phyloP scores from a whole-genome alignment of 2,329 filamentous ascomycete genomes.

The Colletotrichum sp. region DNA sequence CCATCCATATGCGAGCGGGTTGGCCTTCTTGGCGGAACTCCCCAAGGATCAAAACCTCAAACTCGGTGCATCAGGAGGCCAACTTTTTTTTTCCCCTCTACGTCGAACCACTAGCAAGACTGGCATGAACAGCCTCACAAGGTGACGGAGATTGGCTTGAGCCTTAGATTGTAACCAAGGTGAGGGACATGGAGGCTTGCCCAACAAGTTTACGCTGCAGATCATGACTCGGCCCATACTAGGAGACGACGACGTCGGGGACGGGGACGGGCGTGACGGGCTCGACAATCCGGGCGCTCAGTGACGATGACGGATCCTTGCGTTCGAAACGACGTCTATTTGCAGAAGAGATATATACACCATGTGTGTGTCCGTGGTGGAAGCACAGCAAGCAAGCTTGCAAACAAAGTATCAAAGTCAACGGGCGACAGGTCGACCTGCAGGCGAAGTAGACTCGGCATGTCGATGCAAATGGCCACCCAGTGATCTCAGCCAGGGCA shows the following conservation, averaged over 20 bases:
- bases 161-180: not conserved
- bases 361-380: not conserved
- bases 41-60: not conserved
- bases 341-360: not conserved
- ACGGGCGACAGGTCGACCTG: not conserved
- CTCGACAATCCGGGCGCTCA: not conserved
- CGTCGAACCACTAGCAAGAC: not conserved
- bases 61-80: not conserved
- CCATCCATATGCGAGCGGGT: not conserved
- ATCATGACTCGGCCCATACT: constrained; percentile 15
- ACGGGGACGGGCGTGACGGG: not conserved
- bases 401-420: not conserved
- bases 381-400: not conserved
- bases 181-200: not conserved
- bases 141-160: not conserved
- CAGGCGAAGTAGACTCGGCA: not conserved
- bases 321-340: not conserved
- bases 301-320: not conserved
- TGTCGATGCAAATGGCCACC: not conserved
- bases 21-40: not conserved
- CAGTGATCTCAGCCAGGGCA: not conserved
- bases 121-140: not conserved
- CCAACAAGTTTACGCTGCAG: not conserved
- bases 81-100: not conserved
- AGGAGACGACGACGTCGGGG: not conserved